phyloP scores from a whole-genome alignment of 2,329 filamentous ascomycete species.

The Talaromyces piceae region DNA sequence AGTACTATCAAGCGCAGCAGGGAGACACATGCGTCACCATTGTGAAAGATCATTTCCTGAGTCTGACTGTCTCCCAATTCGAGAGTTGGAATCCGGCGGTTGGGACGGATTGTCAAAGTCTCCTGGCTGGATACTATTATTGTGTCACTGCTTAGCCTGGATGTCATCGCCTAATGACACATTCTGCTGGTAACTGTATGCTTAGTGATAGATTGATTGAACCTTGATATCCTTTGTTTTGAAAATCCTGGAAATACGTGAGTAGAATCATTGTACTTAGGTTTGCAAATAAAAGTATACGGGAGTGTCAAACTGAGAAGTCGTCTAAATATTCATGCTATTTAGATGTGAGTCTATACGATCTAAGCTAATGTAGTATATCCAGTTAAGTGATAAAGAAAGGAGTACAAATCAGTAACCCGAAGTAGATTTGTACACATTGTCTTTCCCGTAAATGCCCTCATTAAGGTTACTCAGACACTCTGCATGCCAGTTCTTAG shows the following conservation, averaged over 20 bases:
- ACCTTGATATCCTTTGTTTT: too few species aligned
- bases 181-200: too few species aligned
- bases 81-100: slow-evolving; percentile 18
- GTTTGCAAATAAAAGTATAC: too few species aligned
- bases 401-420: slow-evolving; percentile 32
- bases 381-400: too few species aligned
- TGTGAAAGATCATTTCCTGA: slow-evolving; percentile 12
- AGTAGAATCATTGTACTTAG: too few species aligned
- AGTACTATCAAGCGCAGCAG: slow-evolving; percentile 17
- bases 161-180: too few species aligned
- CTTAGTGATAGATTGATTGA: not conserved
- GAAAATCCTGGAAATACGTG: too few species aligned
- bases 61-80: slow-evolving; percentile 13
- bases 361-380: too few species aligned
- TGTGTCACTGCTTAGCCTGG: slow-evolving; percentile 13
- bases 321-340: too few species aligned
- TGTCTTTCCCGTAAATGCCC: slow-evolving; percentile 42
- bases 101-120: slow-evolving; percentile 13
- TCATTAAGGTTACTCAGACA: slow-evolving; percentile 53
- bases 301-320: too few species aligned
- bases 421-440: slow-evolving; percentile 28
- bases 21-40: slow-evolving; percentile 20
- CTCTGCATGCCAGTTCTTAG: slow-evolving; percentile 64
- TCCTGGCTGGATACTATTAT: slow-evolving; percentile 18
- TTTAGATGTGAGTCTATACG: too few species aligned